Base-by-base conservation (phyloP, 1,284 basidiomycete genomes). In the Moesziomyces parantarcticus region DNA sequence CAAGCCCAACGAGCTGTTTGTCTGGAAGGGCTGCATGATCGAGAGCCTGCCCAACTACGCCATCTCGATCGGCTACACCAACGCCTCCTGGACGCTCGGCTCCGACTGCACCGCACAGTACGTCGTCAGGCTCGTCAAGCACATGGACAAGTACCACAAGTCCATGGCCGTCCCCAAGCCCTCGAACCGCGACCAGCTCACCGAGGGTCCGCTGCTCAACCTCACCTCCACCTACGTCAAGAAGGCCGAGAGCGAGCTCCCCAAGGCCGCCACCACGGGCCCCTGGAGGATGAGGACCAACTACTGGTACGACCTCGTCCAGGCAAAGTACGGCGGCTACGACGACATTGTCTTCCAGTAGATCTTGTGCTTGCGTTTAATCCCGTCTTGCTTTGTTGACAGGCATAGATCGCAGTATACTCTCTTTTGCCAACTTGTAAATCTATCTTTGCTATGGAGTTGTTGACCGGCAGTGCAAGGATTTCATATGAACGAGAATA, bases 11-110 rank as follows among this genome's bases (percentile, higher is more conserved):
- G 61, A 83, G 23, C 57, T 59, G 18, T 79, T 74, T 41, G 59
- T 83, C 21, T 84, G 77, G 77, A 76, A 76, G 48, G 80, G 81
- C 14, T 57, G 59, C 64, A 83, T 84, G 81, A 40, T 84, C 20
- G 75, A 83, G 42, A 77, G 73, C 47, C 52, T 83, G 11, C 83
- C 83, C 48, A 84, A 84, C 77, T 51, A 64, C 32, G 36, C 70
- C 26, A 21, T 77, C 25, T 64, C 72, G 36, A 71, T 81, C 47
- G 83, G 83, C 13, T 84, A 83, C 73, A 79, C 78, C 52, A 82
- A 82, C 55, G 79, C 79, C 3, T 80, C 79, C 3, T 84, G 81
- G 80, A 82, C 83, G 1, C 65, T 83, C 3, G 83, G 83, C 20
- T 72, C 72, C 9, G 78, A 82, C 57, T 76, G 76, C 59, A 78